Conservation (phyloP, 148 eudicot genomes). For the Persicaria maculosa region DNA sequence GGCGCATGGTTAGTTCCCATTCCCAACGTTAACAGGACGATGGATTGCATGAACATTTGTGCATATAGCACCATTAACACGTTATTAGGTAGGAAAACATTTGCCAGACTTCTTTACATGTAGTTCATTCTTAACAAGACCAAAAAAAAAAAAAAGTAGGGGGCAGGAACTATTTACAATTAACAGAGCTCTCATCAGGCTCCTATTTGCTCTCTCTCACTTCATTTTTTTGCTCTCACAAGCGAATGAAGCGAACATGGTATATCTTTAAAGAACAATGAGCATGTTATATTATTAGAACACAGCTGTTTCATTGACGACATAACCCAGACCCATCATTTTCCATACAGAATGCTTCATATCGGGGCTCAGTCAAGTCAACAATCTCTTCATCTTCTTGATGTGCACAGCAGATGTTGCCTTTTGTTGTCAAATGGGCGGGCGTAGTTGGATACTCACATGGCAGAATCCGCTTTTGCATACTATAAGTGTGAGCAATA, state of each 20-base stretch:
- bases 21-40: too few relatives aligned
- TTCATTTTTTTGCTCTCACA: neutral
- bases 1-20: too few relatives aligned
- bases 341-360: conserved; percentile 52
- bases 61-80: neutral
- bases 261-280: too few relatives aligned
- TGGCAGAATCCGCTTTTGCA: conserved; percentile 16
- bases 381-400: conserved; percentile 44
- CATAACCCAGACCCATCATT: conserved; percentile 2
- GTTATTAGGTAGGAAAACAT: neutral
- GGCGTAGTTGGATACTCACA: conserved; percentile 24
- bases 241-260: neutral
- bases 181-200: neutral
- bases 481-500: conserved; percentile 23
- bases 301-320: neutral
- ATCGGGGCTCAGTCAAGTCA: conserved; percentile 69
- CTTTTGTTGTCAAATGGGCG: conserved; percentile 27
- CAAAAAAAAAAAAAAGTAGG: too few relatives aligned
- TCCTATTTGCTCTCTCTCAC: neutral
- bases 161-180: neutral
- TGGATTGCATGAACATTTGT: neutral
- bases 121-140: neutral
- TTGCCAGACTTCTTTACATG: neutral
- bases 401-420: conserved; percentile 13
- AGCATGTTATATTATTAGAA: neutral